phyloP scores from a whole-genome alignment of 805 yeast species.

The Candida insectorum region DNA sequence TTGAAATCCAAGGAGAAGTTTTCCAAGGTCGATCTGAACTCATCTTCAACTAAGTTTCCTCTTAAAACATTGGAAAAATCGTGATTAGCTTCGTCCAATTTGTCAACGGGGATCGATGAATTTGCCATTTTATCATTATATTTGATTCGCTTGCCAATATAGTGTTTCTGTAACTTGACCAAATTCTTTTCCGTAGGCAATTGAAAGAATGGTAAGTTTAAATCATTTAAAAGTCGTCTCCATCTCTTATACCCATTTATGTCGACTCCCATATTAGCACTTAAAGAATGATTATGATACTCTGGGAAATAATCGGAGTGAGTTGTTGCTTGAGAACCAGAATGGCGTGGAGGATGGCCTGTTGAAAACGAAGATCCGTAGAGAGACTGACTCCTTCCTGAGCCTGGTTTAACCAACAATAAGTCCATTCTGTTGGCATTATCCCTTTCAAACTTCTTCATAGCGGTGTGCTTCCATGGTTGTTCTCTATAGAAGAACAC shows the following conservation, averaged over 20 bases:
- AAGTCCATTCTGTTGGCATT: slow-evolving; percentile 25
- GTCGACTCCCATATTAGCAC: slow-evolving; percentile 27
- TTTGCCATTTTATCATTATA: slow-evolving; percentile 1
- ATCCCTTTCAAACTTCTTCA: slow-evolving; percentile 36
- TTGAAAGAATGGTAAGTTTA: slow-evolving; percentile 42
- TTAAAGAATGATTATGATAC: slow-evolving; percentile 18
- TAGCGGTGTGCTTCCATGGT: slow-evolving; percentile 64
- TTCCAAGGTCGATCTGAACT: slow-evolving; percentile 26
- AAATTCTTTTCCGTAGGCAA: slow-evolving; percentile 40
- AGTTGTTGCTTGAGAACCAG: not conserved
- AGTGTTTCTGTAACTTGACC: slow-evolving; percentile 16
- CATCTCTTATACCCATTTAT: slow-evolving; percentile 29
- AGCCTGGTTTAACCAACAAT: slow-evolving; percentile 7
- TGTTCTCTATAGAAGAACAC: slow-evolving; percentile 76
- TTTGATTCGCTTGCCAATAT: slow-evolving; percentile 8
- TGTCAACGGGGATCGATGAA: not conserved
- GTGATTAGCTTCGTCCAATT: slow-evolving; percentile 19
- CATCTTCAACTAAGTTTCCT: slow-evolving; percentile 26
- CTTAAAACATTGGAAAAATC: slow-evolving; percentile 37
- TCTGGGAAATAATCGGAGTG: slow-evolving; percentile 1
- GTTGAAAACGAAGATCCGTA: slow-evolving; percentile 10
- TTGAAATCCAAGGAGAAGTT: slow-evolving; percentile 26
- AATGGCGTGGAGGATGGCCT: not conserved
- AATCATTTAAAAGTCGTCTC: slow-evolving; percentile 35
- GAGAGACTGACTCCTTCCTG: slow-evolving; percentile 14